Conservation (phyloP, 1,284 basidiomycete species). For the Flammula alnicola region DNA sequence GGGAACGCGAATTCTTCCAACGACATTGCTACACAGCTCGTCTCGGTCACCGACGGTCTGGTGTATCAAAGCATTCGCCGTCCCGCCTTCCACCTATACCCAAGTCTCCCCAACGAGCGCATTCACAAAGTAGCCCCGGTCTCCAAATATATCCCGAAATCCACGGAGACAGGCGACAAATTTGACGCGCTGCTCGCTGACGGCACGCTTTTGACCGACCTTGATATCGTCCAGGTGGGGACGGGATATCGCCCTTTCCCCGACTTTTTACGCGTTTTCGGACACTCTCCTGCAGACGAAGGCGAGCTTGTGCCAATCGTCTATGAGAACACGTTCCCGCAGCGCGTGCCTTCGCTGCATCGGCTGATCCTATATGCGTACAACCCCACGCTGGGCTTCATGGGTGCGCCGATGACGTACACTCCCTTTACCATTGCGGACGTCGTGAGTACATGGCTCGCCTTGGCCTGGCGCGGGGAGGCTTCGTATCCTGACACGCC, state of each 20-base stretch:
- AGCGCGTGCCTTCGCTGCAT: slow-evolving; percentile 46
- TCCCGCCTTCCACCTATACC: slow-evolving; percentile 41
- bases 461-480: slow-evolving; percentile 39
- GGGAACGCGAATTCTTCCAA: slow-evolving; percentile 55
- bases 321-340: slow-evolving; percentile 29
- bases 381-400: slow-evolving; percentile 49
- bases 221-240: slow-evolving; percentile 48
- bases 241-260: slow-evolving; percentile 49
- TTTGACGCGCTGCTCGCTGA: slow-evolving; percentile 40
- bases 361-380: slow-evolving; percentile 48
- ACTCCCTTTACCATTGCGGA: slow-evolving; percentile 51
- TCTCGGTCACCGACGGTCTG: slow-evolving; percentile 37
- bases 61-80: slow-evolving; percentile 50
- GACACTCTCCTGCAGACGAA: slow-evolving; percentile 2
- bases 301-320: slow-evolving; percentile 27
- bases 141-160: slow-evolving; percentile 33
- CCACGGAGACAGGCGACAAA: slow-evolving; percentile 22
- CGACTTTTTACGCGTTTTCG: slow-evolving; percentile 45
- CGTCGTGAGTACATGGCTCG: slow-evolving; percentile 47
- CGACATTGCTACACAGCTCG: slow-evolving; percentile 50
- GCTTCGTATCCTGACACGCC: slow-evolving; percentile 35
- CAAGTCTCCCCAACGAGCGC: slow-evolving; percentile 42
- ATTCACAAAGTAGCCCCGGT: slow-evolving; percentile 48
- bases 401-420: slow-evolving; percentile 42
- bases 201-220: slow-evolving; percentile 37